phyloP scores from a whole-genome alignment of 169 alveolate genomes.

The Cryptosporidium sp. region DNA sequence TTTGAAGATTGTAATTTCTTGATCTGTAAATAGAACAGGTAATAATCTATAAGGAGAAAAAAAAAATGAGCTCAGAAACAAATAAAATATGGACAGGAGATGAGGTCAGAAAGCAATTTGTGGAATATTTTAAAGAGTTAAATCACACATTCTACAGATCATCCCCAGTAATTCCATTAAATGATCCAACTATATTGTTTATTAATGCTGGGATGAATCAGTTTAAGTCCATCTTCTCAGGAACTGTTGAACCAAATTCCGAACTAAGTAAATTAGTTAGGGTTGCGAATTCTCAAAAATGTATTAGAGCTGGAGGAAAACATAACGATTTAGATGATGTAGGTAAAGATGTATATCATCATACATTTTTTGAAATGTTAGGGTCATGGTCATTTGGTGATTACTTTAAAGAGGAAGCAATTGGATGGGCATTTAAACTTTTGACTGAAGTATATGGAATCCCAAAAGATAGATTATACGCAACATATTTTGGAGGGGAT shows the following conservation, averaged over 20 bases:
- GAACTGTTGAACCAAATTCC: conserved; percentile 89
- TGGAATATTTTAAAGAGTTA: conserved; percentile 82
- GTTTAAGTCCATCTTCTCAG: conserved; percentile 90
- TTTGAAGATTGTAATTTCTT: neutral
- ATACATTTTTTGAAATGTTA: conserved; percentile 96
- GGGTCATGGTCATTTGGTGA: conserved; percentile 97
- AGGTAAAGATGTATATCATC: conserved; percentile 95
- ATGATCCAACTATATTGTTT: conserved; percentile 92
- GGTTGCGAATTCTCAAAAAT: conserved; percentile 93
- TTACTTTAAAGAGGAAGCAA: conserved; percentile 93
- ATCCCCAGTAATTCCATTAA: conserved; percentile 89
- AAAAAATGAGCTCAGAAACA: neutral
- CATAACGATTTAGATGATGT: conserved; percentile 93
- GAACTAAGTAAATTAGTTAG: conserved; percentile 91
- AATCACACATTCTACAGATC: conserved; percentile 84
- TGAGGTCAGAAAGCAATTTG: conserved; percentile 81
- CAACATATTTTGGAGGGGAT: conserved; percentile 95
- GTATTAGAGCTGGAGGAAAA: conserved; percentile 94
- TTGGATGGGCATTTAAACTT: conserved; percentile 92
- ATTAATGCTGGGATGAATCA: conserved; percentile 96
- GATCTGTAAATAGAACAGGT: neutral
- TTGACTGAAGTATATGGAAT: conserved; percentile 89
- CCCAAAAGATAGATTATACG: conserved; percentile 87
- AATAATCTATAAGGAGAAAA: neutral
- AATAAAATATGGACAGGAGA: conserved; percentile 75